Conservation (phyloP, 306 rosid genomes). For the Lathyrus aphaca region DNA sequence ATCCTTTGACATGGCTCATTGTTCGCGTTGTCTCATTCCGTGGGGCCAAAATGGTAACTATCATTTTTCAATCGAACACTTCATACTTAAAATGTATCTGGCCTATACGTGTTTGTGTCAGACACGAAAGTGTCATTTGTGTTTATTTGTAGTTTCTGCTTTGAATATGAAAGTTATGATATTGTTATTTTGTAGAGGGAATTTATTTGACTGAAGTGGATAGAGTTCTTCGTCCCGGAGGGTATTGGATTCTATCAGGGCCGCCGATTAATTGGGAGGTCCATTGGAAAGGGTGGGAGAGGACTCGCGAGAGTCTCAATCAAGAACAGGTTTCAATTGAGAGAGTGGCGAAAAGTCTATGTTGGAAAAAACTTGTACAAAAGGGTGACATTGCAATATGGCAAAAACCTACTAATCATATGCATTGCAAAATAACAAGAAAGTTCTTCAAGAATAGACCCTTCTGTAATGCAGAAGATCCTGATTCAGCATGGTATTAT, state of each 20-base stretch:
- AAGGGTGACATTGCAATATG: slow-evolving; percentile 83
- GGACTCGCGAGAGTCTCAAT: slow-evolving; percentile 64
- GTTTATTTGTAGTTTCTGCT: too few species aligned
- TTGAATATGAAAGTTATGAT: not conserved
- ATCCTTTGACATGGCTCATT: slow-evolving; percentile 95
- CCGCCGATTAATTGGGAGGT: slow-evolving; percentile 93
- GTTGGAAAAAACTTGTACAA: slow-evolving; percentile 86
- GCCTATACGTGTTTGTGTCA: too few species aligned
- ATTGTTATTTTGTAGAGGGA: slow-evolving; percentile 61
- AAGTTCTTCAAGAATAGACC: slow-evolving; percentile 71
- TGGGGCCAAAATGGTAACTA: slow-evolving; percentile 77
- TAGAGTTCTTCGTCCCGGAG: slow-evolving; percentile 84
- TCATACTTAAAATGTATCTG: too few species aligned
- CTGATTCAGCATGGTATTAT: slow-evolving; percentile 83
- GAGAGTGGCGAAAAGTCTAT: slow-evolving; percentile 75
- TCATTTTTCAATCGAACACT: not conserved
- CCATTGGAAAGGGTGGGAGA: slow-evolving; percentile 87
- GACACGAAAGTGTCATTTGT: too few species aligned
- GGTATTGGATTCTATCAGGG: slow-evolving; percentile 96
- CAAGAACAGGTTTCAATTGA: slow-evolving; percentile 74
- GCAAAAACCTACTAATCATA: slow-evolving; percentile 86
- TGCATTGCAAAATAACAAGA: slow-evolving; percentile 65
- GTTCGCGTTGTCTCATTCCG: slow-evolving; percentile 98
- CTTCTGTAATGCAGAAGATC: slow-evolving; percentile 68
- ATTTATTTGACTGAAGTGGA: slow-evolving; percentile 80